Conservation (phyloP, 371 early-diverging fungal genomes). For the Mucor circinelloides region DNA sequence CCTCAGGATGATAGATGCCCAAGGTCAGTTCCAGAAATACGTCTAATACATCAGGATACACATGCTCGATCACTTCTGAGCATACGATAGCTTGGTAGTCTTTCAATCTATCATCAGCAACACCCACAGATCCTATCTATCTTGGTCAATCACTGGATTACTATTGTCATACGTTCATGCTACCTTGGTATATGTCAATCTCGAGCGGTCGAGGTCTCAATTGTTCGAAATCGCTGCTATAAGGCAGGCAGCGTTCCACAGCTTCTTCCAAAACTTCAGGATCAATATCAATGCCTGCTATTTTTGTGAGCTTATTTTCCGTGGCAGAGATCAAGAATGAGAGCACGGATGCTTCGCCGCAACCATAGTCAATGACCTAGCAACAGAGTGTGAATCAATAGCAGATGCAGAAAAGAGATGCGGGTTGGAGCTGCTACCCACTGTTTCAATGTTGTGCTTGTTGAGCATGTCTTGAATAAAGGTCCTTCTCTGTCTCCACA, state of each 20-base stretch:
- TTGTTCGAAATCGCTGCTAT: conserved; percentile 46
- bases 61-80: conserved; percentile 81
- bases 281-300: conserved; percentile 68
- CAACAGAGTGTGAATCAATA: background rate
- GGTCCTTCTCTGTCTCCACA: conserved; percentile 20
- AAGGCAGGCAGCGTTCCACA: conserved; percentile 53
- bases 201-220: conserved; percentile 51
- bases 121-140: conserved; percentile 49
- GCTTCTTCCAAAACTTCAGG: conserved; percentile 47
- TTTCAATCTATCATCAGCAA: conserved; percentile 43
- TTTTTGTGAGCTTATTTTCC: conserved; percentile 45
- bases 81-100: conserved; percentile 66
- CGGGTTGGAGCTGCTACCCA: background rate
- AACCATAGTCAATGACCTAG: conserved; percentile 76
- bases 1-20: conserved; percentile 66
- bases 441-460: conserved; percentile 2
- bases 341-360: conserved; percentile 72
- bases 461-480: conserved; percentile 10
- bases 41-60: conserved; percentile 57
- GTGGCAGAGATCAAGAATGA: conserved; percentile 54
- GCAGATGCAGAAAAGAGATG: background rate
- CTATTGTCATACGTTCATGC: background rate
- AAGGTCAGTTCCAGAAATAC: conserved; percentile 62
- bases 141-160: background rate
- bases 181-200: conserved; percentile 61